phyloP scores from a whole-genome alignment of 2,329 filamentous ascomycete species.

The Mollisia scopiformis region DNA sequence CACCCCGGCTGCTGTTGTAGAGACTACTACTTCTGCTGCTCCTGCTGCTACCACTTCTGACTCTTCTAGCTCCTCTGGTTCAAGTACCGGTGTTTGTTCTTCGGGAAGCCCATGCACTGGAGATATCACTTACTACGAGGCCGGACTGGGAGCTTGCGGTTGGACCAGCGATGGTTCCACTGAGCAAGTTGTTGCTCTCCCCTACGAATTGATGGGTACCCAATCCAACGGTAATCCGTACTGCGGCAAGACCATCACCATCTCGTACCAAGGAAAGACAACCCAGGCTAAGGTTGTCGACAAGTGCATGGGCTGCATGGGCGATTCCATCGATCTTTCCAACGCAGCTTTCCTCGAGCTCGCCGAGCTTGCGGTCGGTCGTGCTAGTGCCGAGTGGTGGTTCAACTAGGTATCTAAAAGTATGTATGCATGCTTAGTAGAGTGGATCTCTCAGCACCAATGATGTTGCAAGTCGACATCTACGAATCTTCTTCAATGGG shows the following conservation, averaged over 20 bases:
- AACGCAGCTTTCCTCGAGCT: slow-evolving; percentile 58
- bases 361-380: slow-evolving; percentile 47
- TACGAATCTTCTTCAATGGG: slow-evolving; percentile 32
- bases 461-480: slow-evolving; percentile 30
- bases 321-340: slow-evolving; percentile 62
- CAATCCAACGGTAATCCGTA: slow-evolving; percentile 69
- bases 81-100: slow-evolving; percentile 33
- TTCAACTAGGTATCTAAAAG: slow-evolving; percentile 41
- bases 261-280: slow-evolving; percentile 61
- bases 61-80: slow-evolving; percentile 25
- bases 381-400: slow-evolving; percentile 47
- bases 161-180: slow-evolving; percentile 56
- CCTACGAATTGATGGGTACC: slow-evolving; percentile 63
- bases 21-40: slow-evolving; percentile 15
- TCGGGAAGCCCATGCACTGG: slow-evolving; percentile 50
- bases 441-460: slow-evolving; percentile 35
- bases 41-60: slow-evolving; percentile 14
- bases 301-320: slow-evolving; percentile 73
- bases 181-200: slow-evolving; percentile 71
- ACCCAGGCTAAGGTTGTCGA: slow-evolving; percentile 65
- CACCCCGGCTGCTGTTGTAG: slow-evolving; percentile 11
- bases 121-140: slow-evolving; percentile 74
- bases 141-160: slow-evolving; percentile 73
- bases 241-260: slow-evolving; percentile 71
- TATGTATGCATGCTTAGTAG: slow-evolving; percentile 25